Evolutionary conservation across 305 asterid species (phyloP).

Genomic region (Ajuga reptans): DNA sequence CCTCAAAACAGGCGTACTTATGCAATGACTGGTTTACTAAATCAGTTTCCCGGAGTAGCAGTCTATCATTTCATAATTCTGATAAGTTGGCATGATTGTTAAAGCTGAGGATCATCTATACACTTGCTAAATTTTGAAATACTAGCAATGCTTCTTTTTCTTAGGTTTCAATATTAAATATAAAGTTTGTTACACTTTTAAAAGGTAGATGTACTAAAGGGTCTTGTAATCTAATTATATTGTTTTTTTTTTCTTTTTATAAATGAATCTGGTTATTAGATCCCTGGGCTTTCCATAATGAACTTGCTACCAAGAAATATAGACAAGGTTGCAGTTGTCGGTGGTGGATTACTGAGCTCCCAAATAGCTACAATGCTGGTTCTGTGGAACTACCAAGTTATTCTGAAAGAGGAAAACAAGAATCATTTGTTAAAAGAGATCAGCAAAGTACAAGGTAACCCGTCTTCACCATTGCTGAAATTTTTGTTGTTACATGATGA

Average conservation of each 20-base stretch:
- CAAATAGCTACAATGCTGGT: constrained; percentile 37
- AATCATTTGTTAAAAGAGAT: constrained; percentile 30
- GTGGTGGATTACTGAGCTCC: constrained; percentile 46
- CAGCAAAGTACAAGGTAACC: constrained; percentile 34
- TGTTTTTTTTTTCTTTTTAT: constrained; percentile 9
- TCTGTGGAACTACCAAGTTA: constrained; percentile 31
- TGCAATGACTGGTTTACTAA: background rate
- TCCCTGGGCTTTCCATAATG: constrained; percentile 33
- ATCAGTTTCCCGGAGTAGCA: background rate
- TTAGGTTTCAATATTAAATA: background rate
- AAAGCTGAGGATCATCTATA: background rate
- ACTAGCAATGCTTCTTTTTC: background rate
- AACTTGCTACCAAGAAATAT: constrained; percentile 42
- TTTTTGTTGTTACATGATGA: background rate
- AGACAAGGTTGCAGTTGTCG: constrained; percentile 45
- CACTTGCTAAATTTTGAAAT: constrained; percentile 1
- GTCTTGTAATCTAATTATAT: constrained; percentile 2
- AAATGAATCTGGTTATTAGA: constrained; percentile 22
- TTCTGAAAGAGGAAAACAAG: constrained; percentile 36
- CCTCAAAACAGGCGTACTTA: background rate
- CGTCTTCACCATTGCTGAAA: constrained; percentile 3
- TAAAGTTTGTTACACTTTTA: background rate
- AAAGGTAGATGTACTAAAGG: background rate
- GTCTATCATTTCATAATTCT: background rate
- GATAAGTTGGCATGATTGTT: background rate